Evolutionary conservation across 805 yeast genomes (phyloP), one percentile per base, ranked within the genome.

Genomic region (Candida ovalis): DNA sequence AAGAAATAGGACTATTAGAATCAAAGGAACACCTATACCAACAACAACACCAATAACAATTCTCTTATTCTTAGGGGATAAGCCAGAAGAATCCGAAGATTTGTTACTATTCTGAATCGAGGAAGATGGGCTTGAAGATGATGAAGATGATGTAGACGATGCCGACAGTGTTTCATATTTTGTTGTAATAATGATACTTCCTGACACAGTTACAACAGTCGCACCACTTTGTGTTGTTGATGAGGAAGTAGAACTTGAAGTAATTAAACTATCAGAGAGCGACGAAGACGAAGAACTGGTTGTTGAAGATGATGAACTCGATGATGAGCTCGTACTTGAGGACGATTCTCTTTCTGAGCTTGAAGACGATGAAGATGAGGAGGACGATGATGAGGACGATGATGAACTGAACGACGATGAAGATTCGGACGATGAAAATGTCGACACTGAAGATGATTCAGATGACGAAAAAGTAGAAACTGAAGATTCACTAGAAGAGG

Each of bases 31-130:
- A 45, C 88, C 88, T 13, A 86, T 76, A 47, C 90, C 90, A 5
- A 84, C 84, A 25, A 80, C 84, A 49, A 83, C 82, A 36, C 90
- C 90, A 45, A 83, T 75, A 22, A 84, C 79, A 32, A 84, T 75
- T 47, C 75, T 76, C 46, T 77, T 72, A 49, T 76, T 66, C 44
- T 76, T 74, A 15, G 70, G 58, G 1, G 83, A 72, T 7, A 82
- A 65, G 0, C 84, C 84, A 3, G 66, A 58, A 7, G 59, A 35
- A 24, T 46, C 35, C 1, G 52, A 38, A 35, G 56, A 47, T 21
- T 44, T 28, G 13, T 48, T 35, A 17, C 37, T 37, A n/a, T 43
- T 35, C 8, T 44, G 23, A 7, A 49, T 39, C 2, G 62, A 51
- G 48, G 69, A 59, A 4, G 68, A 60, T 17, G 68, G 63, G 13